These are phyloP conservation scores for Saksenaea vasiformis DNA, from an alignment of 371 early-diverging fungal genomes.

Conservation along the genomic window DNA sequence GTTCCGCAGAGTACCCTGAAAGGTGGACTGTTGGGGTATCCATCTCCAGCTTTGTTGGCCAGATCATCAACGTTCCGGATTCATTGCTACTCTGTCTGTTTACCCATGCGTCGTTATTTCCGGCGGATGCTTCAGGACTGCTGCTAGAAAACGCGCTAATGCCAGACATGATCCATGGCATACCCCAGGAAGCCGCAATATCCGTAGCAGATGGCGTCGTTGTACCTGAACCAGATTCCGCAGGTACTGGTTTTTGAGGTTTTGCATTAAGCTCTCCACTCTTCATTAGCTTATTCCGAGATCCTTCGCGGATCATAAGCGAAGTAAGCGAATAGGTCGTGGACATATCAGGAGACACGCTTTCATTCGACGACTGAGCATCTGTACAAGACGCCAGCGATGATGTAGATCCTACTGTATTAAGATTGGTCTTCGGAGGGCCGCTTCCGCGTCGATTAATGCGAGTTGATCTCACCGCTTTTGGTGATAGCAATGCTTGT, in stretches of 20 bases:
- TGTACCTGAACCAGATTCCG: background rate
- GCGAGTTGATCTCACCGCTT: background rate
- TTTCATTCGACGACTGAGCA: background rate
- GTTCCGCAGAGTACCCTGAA: constrained; percentile 24
- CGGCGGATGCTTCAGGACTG: constrained; percentile 1
- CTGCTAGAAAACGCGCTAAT: constrained; percentile 25
- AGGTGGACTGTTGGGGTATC: constrained; percentile 24
- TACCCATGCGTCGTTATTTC: background rate
- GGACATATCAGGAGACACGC: constrained; percentile 8
- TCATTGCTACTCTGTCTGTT: background rate
- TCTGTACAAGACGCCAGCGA: background rate
- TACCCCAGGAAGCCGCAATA: constrained; percentile 35
- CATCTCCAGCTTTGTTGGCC: constrained; percentile 39
- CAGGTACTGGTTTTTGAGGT: background rate
- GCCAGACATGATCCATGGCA: constrained; percentile 46
- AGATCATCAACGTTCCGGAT: constrained; percentile 23
- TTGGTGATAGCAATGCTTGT: constrained; percentile 19
- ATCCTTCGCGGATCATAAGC: constrained; percentile 15
- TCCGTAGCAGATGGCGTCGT: background rate
- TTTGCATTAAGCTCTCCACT: background rate
- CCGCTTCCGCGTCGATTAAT: background rate
- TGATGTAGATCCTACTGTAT: background rate
- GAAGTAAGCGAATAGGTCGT: constrained; percentile 18
- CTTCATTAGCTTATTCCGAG: background rate
- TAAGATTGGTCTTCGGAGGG: background rate